Conservation (phyloP, 192 early-diverging fungal species). For the Chytriomyces sp. region DNA sequence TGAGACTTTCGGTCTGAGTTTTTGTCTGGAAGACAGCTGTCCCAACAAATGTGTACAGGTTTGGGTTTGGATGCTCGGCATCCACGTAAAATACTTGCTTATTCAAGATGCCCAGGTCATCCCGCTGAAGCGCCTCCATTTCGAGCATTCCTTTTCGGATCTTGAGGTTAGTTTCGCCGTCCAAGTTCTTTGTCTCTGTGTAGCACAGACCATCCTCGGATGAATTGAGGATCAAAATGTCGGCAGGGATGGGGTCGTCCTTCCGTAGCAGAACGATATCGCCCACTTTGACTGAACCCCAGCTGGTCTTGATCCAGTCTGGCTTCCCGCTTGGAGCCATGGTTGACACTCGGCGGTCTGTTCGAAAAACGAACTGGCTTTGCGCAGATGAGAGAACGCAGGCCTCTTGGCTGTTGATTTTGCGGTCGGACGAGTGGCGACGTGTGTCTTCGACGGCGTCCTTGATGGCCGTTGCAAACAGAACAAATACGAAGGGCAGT, state of each 20-base stretch:
- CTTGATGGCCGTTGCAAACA: conserved; percentile 80
- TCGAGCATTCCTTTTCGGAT: conserved; percentile 71
- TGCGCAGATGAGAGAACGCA: not conserved
- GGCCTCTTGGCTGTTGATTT: conserved; percentile 65
- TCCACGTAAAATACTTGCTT: conserved; percentile 73
- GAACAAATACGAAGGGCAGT: conserved; percentile 80
- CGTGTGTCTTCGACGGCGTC: conserved; percentile 93
- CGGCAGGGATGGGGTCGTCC: conserved; percentile 88
- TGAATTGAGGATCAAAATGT: conserved; percentile 84
- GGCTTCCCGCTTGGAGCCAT: conserved; percentile 7
- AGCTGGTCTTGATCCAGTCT: conserved; percentile 71
- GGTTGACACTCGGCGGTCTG: not conserved
- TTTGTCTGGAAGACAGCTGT: conserved; percentile 57
- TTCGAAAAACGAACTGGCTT: not conserved
- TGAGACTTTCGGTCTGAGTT: not conserved
- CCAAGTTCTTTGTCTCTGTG: conserved; percentile 98
- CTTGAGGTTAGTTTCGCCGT: conserved; percentile 98
- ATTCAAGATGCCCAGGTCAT: conserved; percentile 50
- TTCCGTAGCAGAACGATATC: conserved; percentile 85
- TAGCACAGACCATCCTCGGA: conserved; percentile 89
- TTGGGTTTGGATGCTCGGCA: conserved; percentile 85
- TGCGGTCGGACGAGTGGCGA: conserved; percentile 80
- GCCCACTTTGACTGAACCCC: conserved; percentile 87
- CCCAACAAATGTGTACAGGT: conserved; percentile 87
- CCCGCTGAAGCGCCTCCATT: conserved; percentile 57